Conservation (phyloP, 2,329 filamentous ascomycete species). For the Penicillium sp. region DNA sequence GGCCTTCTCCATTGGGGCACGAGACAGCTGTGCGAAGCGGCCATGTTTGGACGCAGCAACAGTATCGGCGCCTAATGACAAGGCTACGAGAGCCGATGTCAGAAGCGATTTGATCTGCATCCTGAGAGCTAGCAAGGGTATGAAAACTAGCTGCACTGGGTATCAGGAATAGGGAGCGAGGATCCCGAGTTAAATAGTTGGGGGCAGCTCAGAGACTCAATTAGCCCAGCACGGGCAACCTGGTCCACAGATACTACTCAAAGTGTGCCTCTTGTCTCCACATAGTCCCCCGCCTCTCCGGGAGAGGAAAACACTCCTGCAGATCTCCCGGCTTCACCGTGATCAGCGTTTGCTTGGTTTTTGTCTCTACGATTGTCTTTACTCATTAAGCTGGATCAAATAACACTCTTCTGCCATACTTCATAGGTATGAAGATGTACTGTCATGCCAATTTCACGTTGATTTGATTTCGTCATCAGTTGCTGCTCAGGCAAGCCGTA, state of each 20-base stretch:
- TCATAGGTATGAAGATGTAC: not conserved
- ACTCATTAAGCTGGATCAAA: not conserved
- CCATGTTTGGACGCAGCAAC: constrained; percentile 25
- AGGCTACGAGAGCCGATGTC: constrained; percentile 22
- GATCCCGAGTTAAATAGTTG: not conserved
- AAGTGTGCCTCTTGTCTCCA: constrained; percentile 11
- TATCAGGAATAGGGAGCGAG: not conserved
- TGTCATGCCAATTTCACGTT: not conserved
- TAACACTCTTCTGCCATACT: not conserved
- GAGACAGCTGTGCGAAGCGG: constrained; percentile 26
- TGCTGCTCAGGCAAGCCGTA: not conserved
- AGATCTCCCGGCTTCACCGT: not conserved
- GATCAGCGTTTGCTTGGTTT: not conserved
- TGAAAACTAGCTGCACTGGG: not conserved
- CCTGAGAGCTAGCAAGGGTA: not conserved
- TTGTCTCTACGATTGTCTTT: not conserved
- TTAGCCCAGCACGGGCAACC: not conserved
- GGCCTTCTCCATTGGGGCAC: constrained; percentile 22
- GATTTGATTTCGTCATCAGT: not conserved
- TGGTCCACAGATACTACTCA: constrained; percentile 1
- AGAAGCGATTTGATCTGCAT: constrained; percentile 31
- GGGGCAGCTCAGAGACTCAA: not conserved
- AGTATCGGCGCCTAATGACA: constrained; percentile 22
- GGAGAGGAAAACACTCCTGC: constrained; percentile 5
- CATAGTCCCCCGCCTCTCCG: constrained; percentile 6